Base-by-base conservation (phyloP, 1,284 basidiomycete species). In the Cutaneotrichosporon dermatis region DNA sequence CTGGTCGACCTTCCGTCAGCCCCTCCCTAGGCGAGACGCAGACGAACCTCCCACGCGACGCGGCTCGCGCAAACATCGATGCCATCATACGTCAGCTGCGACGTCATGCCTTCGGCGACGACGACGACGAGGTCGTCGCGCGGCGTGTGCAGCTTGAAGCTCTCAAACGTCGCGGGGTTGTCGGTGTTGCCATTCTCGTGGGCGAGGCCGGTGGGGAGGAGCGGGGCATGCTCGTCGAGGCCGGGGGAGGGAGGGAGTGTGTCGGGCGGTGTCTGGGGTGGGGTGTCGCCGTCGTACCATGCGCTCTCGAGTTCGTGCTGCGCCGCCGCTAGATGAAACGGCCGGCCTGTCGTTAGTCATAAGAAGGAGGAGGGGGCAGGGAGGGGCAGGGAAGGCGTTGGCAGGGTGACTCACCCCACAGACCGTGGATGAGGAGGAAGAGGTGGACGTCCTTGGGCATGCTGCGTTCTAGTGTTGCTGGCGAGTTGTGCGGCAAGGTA, bases 51-150 rank as follows among this genome's bases (percentile, higher is more conserved):
- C 64, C 67, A 75, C 2, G 70, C 72, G 7, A 76, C 74, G 42
- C 76, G 64, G 62, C 69, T 73, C 2, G 76, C 74, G 61, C 74
- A 75, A 3, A 78, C 71, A 53, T 78, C 76, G 4, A 78, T 59
- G 4, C 76, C 76, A 62, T 78, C 76, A 57, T 76, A 76, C 6
- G 76, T 76, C 55, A 75, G 64, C 15, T 69, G 63, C 12, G 68
- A 63, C 6, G 70, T 68, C 66, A 75, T 77, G 16, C 75, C 74
- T 15, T 71, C 68, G 15, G 75, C 73, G 46, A 77, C 67, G 51
- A 77, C 62, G 25, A 75, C 65, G n/a, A 69, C 69, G 43, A 77
- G 63, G 37, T 74, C 69, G 15, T 64, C 62, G 46, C 49, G 44
- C 25, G 25, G 25, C 2, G 11, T 25, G 40, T 4, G 12, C 33